These are phyloP conservation scores for Metschnikowia bowlesiae DNA, from an alignment of 805 yeast genomes.

Conservation along the genomic window DNA sequence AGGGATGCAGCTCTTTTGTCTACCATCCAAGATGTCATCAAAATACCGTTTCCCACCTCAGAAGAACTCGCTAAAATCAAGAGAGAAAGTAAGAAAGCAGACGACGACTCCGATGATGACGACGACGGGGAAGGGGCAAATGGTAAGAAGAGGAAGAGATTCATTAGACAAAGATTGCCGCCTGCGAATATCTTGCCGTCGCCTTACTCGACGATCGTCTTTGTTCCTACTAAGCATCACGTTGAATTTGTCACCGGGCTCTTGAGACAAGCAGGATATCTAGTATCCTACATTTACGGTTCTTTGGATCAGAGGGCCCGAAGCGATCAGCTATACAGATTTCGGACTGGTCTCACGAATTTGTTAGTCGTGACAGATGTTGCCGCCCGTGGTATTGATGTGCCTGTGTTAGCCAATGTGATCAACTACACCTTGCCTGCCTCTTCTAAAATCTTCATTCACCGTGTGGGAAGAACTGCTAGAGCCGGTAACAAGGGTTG, in stretches of 20 bases:
- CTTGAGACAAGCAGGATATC: slow-evolving; percentile 74
- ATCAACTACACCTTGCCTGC: slow-evolving; percentile 87
- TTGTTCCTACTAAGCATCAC: slow-evolving; percentile 96
- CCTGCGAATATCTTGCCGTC: slow-evolving; percentile 83
- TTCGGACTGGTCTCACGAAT: slow-evolving; percentile 77
- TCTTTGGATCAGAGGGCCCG: slow-evolving; percentile 94
- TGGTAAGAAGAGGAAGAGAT: slow-evolving; percentile 29
- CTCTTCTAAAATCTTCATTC: slow-evolving; percentile 89
- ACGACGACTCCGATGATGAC: slow-evolving; percentile 25
- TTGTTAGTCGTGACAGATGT: slow-evolving; percentile 96
- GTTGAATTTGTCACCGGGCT: slow-evolving; percentile 82
- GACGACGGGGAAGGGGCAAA: slow-evolving; percentile 30
- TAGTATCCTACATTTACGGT: slow-evolving; percentile 88
- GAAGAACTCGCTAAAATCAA: slow-evolving; percentile 56
- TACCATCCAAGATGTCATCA: slow-evolving; percentile 77
- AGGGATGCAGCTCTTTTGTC: slow-evolving; percentile 81
- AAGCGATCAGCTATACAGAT: slow-evolving; percentile 78
- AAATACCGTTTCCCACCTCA: slow-evolving; percentile 73
- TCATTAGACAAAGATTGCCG: slow-evolving; percentile 57
- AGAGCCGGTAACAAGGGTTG: slow-evolving; percentile 98
- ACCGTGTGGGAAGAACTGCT: slow-evolving; percentile 98
- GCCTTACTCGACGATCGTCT: slow-evolving; percentile 80
- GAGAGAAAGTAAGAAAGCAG: slow-evolving; percentile 56
- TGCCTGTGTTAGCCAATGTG: slow-evolving; percentile 93
- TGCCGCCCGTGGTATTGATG: slow-evolving; percentile 98